Conservation (phyloP, 352 stramenopile species). For the Phytophthora ramorum region DNA sequence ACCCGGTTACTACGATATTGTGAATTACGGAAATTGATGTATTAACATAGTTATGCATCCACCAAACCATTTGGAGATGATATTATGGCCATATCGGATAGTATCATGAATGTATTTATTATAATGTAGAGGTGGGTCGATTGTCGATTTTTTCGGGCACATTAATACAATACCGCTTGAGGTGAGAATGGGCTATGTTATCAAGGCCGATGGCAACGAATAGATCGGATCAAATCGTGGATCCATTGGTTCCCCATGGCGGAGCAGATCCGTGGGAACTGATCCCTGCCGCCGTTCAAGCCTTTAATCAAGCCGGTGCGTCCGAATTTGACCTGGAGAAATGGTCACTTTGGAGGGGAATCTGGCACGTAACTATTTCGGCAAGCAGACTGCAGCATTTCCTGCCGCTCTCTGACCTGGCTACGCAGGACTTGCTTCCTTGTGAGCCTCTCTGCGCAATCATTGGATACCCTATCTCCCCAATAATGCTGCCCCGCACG, state of each 20-base stretch:
- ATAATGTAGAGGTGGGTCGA: not conserved
- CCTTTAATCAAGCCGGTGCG: slow-evolving; percentile 1
- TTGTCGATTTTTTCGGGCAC: slow-evolving; percentile 5
- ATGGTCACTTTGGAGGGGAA: slow-evolving; percentile 4
- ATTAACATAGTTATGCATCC: not conserved
- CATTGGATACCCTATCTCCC: slow-evolving; percentile 13
- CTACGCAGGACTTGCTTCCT: slow-evolving; percentile 17
- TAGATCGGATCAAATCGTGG: too few species aligned
- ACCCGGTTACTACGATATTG: not conserved
- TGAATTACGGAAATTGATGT: not conserved
- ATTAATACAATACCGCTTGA: not conserved
- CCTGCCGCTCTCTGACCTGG: slow-evolving; percentile 26
- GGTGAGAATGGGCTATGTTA: slow-evolving; percentile 12
- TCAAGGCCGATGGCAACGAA: slow-evolving; percentile 15
- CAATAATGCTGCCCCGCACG: slow-evolving; percentile 22
- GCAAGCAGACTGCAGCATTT: slow-evolving; percentile 7
- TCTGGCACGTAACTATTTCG: slow-evolving; percentile 19
- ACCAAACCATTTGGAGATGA: not conserved
- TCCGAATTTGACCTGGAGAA: not conserved
- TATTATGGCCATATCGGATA: not conserved
- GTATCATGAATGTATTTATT: not conserved
- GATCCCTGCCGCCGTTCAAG: slow-evolving; percentile 6
- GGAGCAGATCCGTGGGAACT: slow-evolving; percentile 20
- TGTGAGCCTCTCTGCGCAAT: slow-evolving; percentile 17
- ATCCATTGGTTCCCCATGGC: too few species aligned